Conservation (phyloP, 1,284 basidiomycete genomes). For the Phylloboletellus chloephorus region DNA sequence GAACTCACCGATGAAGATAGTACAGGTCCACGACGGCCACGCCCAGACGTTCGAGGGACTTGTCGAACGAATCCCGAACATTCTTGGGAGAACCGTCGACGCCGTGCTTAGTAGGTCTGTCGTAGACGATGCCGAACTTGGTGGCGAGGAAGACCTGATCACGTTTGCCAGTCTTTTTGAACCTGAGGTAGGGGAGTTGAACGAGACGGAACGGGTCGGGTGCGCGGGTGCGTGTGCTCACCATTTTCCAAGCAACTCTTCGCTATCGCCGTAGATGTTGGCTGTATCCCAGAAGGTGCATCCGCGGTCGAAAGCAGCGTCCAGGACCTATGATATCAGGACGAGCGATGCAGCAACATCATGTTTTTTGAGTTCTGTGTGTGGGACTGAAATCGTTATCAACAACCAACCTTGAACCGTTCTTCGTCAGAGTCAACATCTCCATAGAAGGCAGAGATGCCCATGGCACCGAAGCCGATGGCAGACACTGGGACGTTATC, state of each 20-base stretch:
- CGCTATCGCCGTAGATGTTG: constrained; percentile 34
- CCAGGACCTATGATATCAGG: constrained; percentile 23
- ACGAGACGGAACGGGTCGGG: background rate
- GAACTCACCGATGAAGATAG: constrained; percentile 28
- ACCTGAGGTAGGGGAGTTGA: constrained; percentile 21
- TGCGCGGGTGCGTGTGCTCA: constrained; percentile 9
- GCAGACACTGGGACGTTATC: constrained; percentile 25
- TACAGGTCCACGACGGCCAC: constrained; percentile 32
- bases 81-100: constrained; percentile 22
- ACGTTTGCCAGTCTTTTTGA: constrained; percentile 36
- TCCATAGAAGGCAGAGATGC: constrained; percentile 36
- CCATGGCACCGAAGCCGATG: constrained; percentile 39
- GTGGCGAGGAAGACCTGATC: constrained; percentile 44
- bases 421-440: constrained; percentile 35
- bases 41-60: constrained; percentile 30
- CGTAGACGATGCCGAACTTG: constrained; percentile 35
- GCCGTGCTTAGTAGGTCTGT: constrained; percentile 9
- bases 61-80: constrained; percentile 25
- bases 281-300: constrained; percentile 40
- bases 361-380: too few species aligned
- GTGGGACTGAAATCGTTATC: too few species aligned
- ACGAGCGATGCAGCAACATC: background rate
- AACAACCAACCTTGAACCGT: constrained; percentile 41
- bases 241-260: constrained; percentile 40
- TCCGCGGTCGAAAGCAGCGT: constrained; percentile 29